These are phyloP conservation scores for Heterococcus sp. DNA, from an alignment of 108 stramenopile species.

Conservation along the genomic window DNA sequence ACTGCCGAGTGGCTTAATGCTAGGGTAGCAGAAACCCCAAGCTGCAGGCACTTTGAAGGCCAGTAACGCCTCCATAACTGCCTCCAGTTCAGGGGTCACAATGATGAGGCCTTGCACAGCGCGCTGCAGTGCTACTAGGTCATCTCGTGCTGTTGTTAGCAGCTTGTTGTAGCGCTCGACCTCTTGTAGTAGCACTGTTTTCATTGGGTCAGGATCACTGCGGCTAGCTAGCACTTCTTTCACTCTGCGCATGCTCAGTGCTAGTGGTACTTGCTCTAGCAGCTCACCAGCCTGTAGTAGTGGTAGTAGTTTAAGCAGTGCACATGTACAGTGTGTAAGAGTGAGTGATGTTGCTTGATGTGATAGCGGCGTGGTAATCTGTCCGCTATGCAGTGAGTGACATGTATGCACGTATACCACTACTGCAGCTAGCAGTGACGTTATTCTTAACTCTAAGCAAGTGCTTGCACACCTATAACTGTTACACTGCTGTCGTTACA, in stretches of 20 bases:
- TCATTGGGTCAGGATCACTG: slow-evolving; percentile 65
- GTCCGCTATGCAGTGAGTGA: too few relatives aligned
- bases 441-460: too few relatives aligned
- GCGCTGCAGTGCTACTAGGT: slow-evolving; percentile 49
- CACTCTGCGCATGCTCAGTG: slow-evolving; percentile 43
- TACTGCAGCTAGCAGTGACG: too few relatives aligned
- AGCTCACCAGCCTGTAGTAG: slow-evolving; percentile 36
- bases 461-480: too few relatives aligned
- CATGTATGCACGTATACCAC: too few relatives aligned
- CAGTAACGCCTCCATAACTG: slow-evolving; percentile 57
- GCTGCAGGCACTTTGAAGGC: slow-evolving; percentile 55
- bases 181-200: slow-evolving; percentile 64
- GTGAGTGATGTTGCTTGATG: too few relatives aligned
- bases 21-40: slow-evolving; percentile 64
- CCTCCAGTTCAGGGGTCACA: slow-evolving; percentile 64
- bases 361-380: too few relatives aligned
- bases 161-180: slow-evolving; percentile 63
- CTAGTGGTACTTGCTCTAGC: slow-evolving; percentile 44
- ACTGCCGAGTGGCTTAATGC: slow-evolving; percentile 59
- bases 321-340: too few relatives aligned
- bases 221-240: slow-evolving; percentile 32
- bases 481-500: too few relatives aligned
- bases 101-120: slow-evolving; percentile 60
- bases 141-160: slow-evolving; percentile 13
- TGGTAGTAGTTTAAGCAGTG: too few relatives aligned